These are phyloP conservation scores for Eucalyptus tenuipes DNA, from an alignment of 345 rosid species.

Conservation along the genomic window DNA sequence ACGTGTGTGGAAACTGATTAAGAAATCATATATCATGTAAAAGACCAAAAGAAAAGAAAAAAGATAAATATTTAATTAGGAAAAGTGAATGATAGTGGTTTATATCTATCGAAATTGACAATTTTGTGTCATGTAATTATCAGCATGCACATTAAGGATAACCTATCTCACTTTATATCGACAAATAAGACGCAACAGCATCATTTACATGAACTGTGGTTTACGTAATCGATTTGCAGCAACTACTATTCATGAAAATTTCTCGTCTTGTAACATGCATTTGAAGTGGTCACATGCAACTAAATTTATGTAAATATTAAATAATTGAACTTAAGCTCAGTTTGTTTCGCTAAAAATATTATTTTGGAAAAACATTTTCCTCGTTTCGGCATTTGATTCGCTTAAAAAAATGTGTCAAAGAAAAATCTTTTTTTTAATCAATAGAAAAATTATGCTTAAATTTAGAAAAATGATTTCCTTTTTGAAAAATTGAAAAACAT, in stretches of 20 bases:
- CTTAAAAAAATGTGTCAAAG: no score
- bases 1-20: not conserved
- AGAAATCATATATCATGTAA: not conserved
- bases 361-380: no score
- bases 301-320: not conserved
- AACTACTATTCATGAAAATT: not conserved
- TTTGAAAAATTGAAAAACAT: no score
- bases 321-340: not conserved
- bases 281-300: not conserved
- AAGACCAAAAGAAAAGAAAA: not conserved
- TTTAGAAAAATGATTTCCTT: no score
- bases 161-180: not conserved
- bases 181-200: not conserved
- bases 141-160: not conserved
- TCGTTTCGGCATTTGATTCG: no score
- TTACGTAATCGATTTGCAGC: not conserved
- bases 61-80: not conserved
- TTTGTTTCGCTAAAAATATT: no score
- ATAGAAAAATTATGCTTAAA: no score
- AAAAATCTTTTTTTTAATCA: no score
- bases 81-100: not conserved
- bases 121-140: not conserved
- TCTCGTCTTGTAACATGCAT: not conserved
- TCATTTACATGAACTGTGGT: not conserved
- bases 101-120: not conserved